These are phyloP conservation scores for Calendula officinalis DNA, from an alignment of 129 eudicot species.

Conservation along the genomic window DNA sequence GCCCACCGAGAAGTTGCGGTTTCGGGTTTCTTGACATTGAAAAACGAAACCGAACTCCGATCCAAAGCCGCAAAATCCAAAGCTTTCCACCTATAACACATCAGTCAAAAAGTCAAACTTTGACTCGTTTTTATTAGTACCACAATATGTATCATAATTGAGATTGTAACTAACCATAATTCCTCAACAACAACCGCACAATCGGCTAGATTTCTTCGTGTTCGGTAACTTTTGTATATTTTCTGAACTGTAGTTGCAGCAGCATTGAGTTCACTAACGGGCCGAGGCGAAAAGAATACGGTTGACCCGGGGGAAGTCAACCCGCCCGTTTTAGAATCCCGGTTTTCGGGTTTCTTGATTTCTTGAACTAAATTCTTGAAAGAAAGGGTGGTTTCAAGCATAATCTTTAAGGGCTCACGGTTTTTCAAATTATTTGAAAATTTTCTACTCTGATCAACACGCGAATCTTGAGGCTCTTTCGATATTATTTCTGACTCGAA, in stretches of 20 bases:
- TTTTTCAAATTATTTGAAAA: conserved; percentile 41
- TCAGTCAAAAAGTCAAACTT: conserved; percentile 10
- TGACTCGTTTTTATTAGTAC: not conserved
- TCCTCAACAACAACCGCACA: conserved; percentile 97
- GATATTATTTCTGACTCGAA: conserved; percentile 38
- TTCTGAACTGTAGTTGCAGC: conserved; percentile 85
- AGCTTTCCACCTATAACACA: conserved; percentile 83
- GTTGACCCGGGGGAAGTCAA: conserved; percentile 60
- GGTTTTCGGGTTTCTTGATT: conserved; percentile 21
- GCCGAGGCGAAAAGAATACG: conserved; percentile 66
- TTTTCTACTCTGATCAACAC: conserved; percentile 21
- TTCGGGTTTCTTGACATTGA: conserved; percentile 69
- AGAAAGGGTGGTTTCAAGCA: conserved; percentile 67
- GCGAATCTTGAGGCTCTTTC: conserved; percentile 27
- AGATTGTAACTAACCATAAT: conserved; percentile 59
- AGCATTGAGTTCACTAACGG: conserved; percentile 86
- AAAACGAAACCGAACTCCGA: conserved; percentile 83
- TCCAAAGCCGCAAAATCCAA: conserved; percentile 75
- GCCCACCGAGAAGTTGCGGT: conserved; percentile 83
- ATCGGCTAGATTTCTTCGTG: conserved; percentile 84
- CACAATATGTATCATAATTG: not conserved
- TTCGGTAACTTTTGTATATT: conserved; percentile 82
- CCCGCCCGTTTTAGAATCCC: conserved; percentile 22
- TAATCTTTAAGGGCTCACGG: conserved; percentile 49
- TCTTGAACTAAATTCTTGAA: conserved; percentile 65